These are phyloP conservation scores for Aspergillus sp. DNA, from an alignment of 2,329 filamentous ascomycete species.

Conservation along the genomic window DNA sequence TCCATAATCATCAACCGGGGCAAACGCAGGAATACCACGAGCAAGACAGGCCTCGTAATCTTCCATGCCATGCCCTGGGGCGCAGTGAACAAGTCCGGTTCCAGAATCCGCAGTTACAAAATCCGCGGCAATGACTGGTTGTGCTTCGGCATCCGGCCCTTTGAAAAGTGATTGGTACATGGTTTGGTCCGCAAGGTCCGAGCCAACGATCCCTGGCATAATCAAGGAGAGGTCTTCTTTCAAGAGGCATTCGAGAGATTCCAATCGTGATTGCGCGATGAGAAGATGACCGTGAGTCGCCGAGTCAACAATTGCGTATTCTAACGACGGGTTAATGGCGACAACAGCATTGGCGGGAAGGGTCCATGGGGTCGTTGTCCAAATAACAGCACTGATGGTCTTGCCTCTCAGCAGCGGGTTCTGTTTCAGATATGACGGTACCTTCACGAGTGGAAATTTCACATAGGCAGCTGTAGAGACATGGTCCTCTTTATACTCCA, in stretches of 20 bases:
- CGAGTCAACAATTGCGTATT: slow-evolving; percentile 68
- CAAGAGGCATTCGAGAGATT: slow-evolving; percentile 54
- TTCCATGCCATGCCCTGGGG: slow-evolving; percentile 93
- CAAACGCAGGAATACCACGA: slow-evolving; percentile 70
- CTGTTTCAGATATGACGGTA: slow-evolving; percentile 47
- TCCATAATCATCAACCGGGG: slow-evolving; percentile 80
- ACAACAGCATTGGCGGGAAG: slow-evolving; percentile 90
- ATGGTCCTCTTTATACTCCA: slow-evolving; percentile 65
- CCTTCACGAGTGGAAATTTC: slow-evolving; percentile 65
- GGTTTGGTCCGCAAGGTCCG: slow-evolving; percentile 60
- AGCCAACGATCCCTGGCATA: slow-evolving; percentile 60
- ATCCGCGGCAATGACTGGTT: slow-evolving; percentile 76
- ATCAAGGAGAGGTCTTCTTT: slow-evolving; percentile 53
- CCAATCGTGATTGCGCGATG: slow-evolving; percentile 69
- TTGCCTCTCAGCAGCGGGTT: slow-evolving; percentile 45
- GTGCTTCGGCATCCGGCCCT: slow-evolving; percentile 54
- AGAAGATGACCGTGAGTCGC: slow-evolving; percentile 61
- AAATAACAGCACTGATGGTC: slow-evolving; percentile 77
- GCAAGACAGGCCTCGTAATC: slow-evolving; percentile 81
- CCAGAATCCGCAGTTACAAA: slow-evolving; percentile 92
- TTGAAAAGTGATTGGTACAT: slow-evolving; percentile 72
- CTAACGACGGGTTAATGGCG: slow-evolving; percentile 71
- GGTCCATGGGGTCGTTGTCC: slow-evolving; percentile 99
- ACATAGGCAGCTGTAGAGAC: slow-evolving; percentile 64
- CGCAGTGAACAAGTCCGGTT: slow-evolving; percentile 90